Percentiles rank a stretch among this genome's conserved stretches.
These are phyloP conservation scores for Macaranga tanarius DNA, from an alignment of 441 rosid species.

Conservation along the genomic window DNA sequence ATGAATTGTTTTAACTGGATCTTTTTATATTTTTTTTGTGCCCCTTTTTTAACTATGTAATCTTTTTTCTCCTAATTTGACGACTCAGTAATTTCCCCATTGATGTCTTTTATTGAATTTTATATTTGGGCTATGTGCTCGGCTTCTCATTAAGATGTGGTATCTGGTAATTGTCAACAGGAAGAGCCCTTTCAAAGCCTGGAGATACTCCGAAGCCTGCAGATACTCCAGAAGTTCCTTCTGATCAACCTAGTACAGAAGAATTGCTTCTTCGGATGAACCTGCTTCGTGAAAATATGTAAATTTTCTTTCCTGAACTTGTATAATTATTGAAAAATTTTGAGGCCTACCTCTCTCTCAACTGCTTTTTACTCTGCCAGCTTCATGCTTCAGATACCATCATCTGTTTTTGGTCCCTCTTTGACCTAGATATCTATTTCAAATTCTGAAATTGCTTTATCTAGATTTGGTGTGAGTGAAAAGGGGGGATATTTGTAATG, in stretches of 20 bases:
- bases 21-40: no score
- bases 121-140: no score
- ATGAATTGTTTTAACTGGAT: no score
- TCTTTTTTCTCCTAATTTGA: not conserved
- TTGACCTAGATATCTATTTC: no score
- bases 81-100: no score
- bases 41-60: not conserved
- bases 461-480: no score
- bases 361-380: not conserved
- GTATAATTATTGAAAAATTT: not conserved
- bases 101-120: no score
- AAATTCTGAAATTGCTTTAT: no score
- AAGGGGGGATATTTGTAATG: no score
- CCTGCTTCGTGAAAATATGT: conserved; percentile 69
- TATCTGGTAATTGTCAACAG: conserved; percentile 39
- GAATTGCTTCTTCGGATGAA: conserved; percentile 68
- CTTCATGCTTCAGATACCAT: no score
- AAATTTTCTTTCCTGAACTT: conserved; percentile 11
- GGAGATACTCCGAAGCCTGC: conserved; percentile 53
- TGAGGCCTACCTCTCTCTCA: not conserved
- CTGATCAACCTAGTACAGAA: conserved; percentile 65
- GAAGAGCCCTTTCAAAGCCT: conserved; percentile 57
- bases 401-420: no score
- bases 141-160: conserved; percentile 9
- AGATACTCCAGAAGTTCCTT: conserved; percentile 31